Conservation (phyloP, 129 eudicot genomes). For the Daucus carota region DNA sequence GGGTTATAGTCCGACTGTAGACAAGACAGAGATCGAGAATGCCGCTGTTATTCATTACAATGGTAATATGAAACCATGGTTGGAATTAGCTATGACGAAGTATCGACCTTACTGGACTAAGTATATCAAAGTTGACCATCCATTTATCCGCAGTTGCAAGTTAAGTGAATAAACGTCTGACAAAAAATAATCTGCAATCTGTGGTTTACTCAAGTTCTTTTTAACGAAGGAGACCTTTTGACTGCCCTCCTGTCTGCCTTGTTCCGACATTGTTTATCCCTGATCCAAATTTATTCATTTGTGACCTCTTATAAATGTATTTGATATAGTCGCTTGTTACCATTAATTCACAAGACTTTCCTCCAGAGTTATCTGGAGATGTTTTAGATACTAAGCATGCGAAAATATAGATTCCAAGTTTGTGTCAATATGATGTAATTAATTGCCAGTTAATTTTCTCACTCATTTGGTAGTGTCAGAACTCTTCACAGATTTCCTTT, state of each 20-base stretch:
- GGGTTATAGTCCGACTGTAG: constrained; percentile 81
- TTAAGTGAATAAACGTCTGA: constrained; percentile 31
- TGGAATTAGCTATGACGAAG: constrained; percentile 87
- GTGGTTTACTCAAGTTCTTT: too few species aligned
- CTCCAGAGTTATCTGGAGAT: neutral
- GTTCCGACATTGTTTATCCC: constrained; percentile 17
- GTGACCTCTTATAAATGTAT: constrained; percentile 2
- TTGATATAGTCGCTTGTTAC: too few species aligned
- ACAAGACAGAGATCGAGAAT: constrained; percentile 62
- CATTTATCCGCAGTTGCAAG: constrained; percentile 65
- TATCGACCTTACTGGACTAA: constrained; percentile 81
- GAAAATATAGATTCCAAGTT: neutral
- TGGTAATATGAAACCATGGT: constrained; percentile 98
- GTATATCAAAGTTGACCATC: constrained; percentile 76
- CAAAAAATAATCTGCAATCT: neutral
- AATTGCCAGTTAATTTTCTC: neutral
- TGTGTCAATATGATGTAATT: constrained; percentile 17
- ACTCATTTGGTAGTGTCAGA: neutral
- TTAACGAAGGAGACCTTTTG: neutral
- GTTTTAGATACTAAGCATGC: neutral
- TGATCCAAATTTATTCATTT: constrained; percentile 17
- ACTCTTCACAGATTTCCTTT: too few species aligned
- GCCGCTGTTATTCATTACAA: constrained; percentile 94
- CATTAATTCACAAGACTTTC: constrained; percentile 1
- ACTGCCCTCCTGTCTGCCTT: neutral